phyloP scores from a whole-genome alignment of 257 asterid genomes.

The Solanum infundibuliforme region DNA sequence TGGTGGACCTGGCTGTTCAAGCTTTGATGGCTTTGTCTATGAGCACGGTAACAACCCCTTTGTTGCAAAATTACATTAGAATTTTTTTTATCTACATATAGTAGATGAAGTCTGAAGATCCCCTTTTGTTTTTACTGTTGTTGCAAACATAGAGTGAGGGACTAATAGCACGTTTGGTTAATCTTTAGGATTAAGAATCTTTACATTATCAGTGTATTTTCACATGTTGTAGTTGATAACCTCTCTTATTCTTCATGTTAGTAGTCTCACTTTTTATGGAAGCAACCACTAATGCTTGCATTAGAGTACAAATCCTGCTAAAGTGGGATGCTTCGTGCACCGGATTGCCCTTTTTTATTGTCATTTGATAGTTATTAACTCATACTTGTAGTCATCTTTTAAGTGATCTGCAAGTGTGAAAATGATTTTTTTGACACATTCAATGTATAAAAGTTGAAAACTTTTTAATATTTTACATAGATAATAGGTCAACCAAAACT shows the following conservation, averaged over 20 bases:
- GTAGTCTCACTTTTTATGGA: background rate
- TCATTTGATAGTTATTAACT: background rate
- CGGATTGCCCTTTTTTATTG: background rate
- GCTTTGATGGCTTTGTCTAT: conserved; percentile 94
- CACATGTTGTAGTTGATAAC: background rate
- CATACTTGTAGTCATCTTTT: background rate
- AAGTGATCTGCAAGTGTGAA: background rate
- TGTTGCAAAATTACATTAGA: background rate
- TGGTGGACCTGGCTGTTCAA: conserved; percentile 98
- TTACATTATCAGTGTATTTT: background rate
- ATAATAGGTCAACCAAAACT: background rate
- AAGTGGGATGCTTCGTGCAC: background rate
- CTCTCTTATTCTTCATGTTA: background rate
- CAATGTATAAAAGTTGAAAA: background rate
- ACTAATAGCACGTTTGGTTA: background rate
- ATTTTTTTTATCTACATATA: too few relatives aligned
- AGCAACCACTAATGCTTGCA: background rate
- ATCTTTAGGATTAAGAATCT: background rate
- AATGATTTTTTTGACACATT: background rate
- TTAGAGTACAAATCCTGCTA: background rate
- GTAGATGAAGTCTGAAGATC: background rate
- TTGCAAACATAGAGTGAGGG: background rate
- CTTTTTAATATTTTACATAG: too few relatives aligned
- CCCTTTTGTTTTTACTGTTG: background rate
- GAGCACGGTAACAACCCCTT: conserved; percentile 57